Percentiles rank a stretch among this genome's conserved stretches.
Conservation (phyloP, 495 filamentous ascomycete species). For the Annulohypoxylon nitens region DNA sequence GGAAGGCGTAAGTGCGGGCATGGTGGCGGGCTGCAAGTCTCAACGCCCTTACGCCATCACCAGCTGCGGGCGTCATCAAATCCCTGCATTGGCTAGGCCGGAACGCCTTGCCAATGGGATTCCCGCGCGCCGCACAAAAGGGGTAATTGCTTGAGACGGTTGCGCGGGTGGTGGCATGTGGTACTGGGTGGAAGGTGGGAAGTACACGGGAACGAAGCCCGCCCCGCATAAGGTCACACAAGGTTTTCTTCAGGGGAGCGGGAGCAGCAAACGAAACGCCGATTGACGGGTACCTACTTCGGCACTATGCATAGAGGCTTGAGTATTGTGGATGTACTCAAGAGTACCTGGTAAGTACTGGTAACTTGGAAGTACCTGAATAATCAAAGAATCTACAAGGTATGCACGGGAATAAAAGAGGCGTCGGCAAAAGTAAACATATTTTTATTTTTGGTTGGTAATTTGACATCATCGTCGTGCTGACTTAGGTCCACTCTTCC, state of each 20-base stretch:
- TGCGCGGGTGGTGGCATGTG: neutral
- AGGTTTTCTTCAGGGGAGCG: neutral
- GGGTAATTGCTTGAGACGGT: neutral
- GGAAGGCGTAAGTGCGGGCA: no score
- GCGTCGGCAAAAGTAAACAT: neutral
- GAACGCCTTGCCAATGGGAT: conserved; percentile 10
- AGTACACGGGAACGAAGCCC: neutral
- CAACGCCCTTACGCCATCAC: neutral
- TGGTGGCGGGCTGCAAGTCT: neutral
- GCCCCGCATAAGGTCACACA: neutral
- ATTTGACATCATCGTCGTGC: conserved; percentile 4
- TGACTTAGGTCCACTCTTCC: conserved; percentile 2
- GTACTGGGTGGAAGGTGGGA: neutral
- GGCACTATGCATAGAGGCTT: neutral
- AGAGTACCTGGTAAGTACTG: neutral
- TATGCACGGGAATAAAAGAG: neutral
- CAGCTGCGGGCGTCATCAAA: conserved; percentile 13
- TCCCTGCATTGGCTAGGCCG: neutral
- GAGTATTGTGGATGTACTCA: neutral
- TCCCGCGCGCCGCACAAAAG: neutral
- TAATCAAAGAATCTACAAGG: neutral
- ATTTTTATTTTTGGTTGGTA: conserved; percentile 14
- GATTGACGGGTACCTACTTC: neutral
- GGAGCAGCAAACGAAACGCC: neutral
- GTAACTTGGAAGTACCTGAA: no score